Evolutionary conservation across 73 alveolate species (phyloP).

Genomic region (Paramecium biaurelia): DNA sequence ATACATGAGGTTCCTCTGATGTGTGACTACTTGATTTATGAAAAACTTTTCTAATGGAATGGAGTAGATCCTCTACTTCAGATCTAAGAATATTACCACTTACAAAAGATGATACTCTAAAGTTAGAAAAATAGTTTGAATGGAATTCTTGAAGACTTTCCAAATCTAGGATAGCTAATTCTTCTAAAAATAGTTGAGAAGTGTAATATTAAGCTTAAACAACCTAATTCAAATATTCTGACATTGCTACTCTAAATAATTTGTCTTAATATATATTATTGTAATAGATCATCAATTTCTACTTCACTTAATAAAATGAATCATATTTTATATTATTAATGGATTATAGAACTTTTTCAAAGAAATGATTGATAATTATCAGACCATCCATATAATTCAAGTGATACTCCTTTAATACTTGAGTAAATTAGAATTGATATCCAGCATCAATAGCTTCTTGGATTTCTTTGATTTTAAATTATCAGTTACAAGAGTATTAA

Average conservation of each 20-base stretch:
- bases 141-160: neutral
- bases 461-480: neutral
- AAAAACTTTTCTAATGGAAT: neutral
- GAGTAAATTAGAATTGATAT: neutral
- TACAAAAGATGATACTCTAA: conserved; percentile 7
- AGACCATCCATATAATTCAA: conserved; percentile 49
- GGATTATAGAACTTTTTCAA: neutral
- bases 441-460: conserved; percentile 52
- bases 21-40: conserved; percentile 22
- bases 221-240: conserved; percentile 4
- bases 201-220: neutral
- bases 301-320: neutral
- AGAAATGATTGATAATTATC: neutral
- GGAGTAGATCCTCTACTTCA: conserved; percentile 30
- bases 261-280: conserved; percentile 37
- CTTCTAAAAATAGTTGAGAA: neutral
- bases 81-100: neutral
- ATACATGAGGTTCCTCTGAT: conserved; percentile 6
- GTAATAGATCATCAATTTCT: neutral
- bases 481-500: conserved; percentile 20
- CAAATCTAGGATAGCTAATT: neutral
- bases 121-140: neutral
- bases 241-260: conserved; percentile 27
- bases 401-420: conserved; percentile 11
- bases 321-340: too few relatives aligned